Base-by-base conservation (phyloP, 78 protist species). In the Bodo saltans region DNA sequence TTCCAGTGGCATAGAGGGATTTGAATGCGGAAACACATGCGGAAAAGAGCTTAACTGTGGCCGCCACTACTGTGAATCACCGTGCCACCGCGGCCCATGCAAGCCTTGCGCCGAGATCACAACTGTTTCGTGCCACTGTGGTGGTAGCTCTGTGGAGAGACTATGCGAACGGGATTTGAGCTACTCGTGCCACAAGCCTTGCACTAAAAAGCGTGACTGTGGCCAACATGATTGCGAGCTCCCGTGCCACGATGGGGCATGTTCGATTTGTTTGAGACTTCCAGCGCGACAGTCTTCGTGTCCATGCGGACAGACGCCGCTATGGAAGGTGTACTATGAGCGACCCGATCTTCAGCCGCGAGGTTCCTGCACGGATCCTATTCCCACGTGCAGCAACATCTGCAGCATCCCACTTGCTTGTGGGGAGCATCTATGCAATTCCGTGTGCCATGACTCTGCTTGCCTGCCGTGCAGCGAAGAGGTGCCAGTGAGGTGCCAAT, bases 11-110 rank as follows among this genome's bases (percentile, higher is more conserved):
- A 67, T 42, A 3, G 34, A 4, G 37, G 81, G 81, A 33, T 30
- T 4, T 3, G 8, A 12, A 25, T 81, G 85, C 68, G 85, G 78
- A 3, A 12, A 81, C 23, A 23, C 1, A 23, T 81, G 85, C 85
- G 28, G 8, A 23, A 21, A 30, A 26, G 26, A 28, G 29, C 68
- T 81, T 42, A 68, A 81, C 73, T 81, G 85, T 41, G 85, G 74
- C 32, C 11, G 29, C 33, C 85, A 81, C 39, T 33, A 53, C 34
- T 81, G 85, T 26, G 29, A 3, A 17, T 3, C 12, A 47, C 37
- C 4, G 35, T 81, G 85, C 39, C 85, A 81, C 41, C n/a, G 17
- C 32, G 73, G 73, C n/a, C 39, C 68, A 3, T 81, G 85, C 41
- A 21, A 1, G 32, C 85, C 72, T 32, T 81, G 85, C 39, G 85